A percentile compares a stretch with the other conserved stretches of the same genome.
Conservation (phyloP, 2,329 filamentous ascomycete species). For the Remersonia thermophila region DNA sequence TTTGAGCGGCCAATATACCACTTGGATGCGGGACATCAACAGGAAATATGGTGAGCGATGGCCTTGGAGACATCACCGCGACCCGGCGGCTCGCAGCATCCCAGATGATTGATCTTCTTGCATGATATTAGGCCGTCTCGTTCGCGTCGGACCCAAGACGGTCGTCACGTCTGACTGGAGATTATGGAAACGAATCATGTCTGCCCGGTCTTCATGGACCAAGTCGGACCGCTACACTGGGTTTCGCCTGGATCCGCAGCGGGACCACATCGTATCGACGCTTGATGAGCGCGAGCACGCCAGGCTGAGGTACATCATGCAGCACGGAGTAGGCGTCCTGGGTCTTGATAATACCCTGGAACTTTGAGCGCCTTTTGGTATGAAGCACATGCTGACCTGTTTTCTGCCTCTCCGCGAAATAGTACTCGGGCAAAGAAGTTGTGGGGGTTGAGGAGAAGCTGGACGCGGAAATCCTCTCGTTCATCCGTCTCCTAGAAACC, state of each 20-base stretch:
- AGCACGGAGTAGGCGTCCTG: not conserved
- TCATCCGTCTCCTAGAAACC: slow-evolving; percentile 6
- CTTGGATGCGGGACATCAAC: not conserved
- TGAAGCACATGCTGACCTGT: no score
- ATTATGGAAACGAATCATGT: not conserved
- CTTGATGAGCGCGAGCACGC: not conserved
- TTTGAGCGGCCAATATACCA: not conserved
- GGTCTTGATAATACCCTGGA: no score
- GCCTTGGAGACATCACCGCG: not conserved
- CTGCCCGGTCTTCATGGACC: not conserved
- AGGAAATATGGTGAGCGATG: slow-evolving; percentile 1
- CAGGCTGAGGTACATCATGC: not conserved
- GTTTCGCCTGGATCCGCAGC: slow-evolving; percentile 1
- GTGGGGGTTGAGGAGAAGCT: slow-evolving; percentile 6
- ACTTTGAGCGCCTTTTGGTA: no score
- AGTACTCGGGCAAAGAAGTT: slow-evolving; percentile 11
- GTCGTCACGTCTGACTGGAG: not conserved
- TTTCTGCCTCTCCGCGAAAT: no score
- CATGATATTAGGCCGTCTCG: not conserved
- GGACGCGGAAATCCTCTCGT: slow-evolving; percentile 3
- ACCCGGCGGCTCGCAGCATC: no score
- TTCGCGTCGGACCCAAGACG: not conserved
- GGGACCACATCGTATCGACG: slow-evolving; percentile 1
- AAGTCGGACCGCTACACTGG: not conserved
- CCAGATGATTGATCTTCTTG: no score